Conservation (phyloP, 148 eudicot species). For the Camellia sinensis region DNA sequence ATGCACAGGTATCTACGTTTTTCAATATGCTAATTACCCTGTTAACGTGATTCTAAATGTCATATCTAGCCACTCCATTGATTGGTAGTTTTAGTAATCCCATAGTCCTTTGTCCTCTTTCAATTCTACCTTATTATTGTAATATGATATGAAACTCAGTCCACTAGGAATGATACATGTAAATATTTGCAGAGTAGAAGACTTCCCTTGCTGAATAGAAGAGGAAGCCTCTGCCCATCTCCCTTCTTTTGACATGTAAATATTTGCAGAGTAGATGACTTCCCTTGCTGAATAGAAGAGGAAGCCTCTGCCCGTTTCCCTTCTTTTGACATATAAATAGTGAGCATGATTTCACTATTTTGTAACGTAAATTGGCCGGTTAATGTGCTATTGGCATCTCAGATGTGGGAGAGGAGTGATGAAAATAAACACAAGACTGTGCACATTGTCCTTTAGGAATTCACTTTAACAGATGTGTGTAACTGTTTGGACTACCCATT, state of each 20-base stretch:
- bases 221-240: too few species aligned
- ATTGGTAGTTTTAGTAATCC: neutral
- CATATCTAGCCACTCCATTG: too few species aligned
- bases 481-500: neutral
- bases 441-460: neutral
- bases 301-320: too few species aligned
- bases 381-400: neutral
- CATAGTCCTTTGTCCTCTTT: neutral
- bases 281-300: too few species aligned
- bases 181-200: neutral
- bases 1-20: conserved; percentile 62
- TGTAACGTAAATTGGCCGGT: neutral
- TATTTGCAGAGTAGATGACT: too few species aligned
- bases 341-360: neutral
- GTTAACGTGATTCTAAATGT: neutral
- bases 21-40: neutral
- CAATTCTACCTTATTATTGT: neutral
- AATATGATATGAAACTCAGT: neutral
- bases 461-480: neutral
- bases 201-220: too few species aligned
- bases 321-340: too few species aligned
- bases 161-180: neutral
- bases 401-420: neutral
- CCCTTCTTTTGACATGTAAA: too few species aligned
- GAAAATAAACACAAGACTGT: neutral